Percentiles rank a stretch among this genome's conserved stretches.
phyloP scores from a whole-genome alignment of 352 stramenopile genomes.

The Phytophthora pisi region DNA sequence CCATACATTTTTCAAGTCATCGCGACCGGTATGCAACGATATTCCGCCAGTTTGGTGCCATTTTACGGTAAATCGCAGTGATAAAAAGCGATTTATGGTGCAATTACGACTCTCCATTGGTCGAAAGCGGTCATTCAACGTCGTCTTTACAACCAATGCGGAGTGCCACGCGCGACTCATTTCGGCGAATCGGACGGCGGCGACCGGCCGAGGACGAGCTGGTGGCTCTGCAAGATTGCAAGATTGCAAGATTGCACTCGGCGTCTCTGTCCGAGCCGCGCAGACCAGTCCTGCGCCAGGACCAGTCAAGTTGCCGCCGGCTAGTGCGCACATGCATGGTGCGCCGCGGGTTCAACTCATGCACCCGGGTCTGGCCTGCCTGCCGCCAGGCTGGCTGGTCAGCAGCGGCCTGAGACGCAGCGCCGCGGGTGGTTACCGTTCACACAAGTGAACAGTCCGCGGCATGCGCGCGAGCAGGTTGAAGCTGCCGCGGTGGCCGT shows the following conservation, averaged over 20 bases:
- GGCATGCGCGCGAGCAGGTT: constrained; percentile 11
- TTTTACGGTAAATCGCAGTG: neutral
- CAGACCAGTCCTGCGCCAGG: constrained; percentile 14
- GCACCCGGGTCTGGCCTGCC: neutral
- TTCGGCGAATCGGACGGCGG: constrained; percentile 23
- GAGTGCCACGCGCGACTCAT: neutral
- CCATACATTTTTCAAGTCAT: constrained; percentile 6
- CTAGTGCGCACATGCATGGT: neutral
- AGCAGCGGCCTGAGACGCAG: constrained; percentile 23
- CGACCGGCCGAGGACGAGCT: constrained; percentile 24
- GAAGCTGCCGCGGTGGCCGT: constrained; percentile 23
- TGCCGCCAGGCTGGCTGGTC: constrained; percentile 18
- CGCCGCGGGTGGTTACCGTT: constrained; percentile 9
- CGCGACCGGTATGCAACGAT: neutral
- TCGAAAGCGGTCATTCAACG: constrained; percentile 10
- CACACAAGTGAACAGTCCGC: constrained; percentile 15
- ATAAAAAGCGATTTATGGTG: neutral
- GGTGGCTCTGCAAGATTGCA: constrained; percentile 20
- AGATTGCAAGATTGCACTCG: constrained; percentile 11
- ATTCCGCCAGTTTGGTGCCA: constrained; percentile 1
- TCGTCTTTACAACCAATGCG: constrained; percentile 23
- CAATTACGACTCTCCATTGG: constrained; percentile 13
- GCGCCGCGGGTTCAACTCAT: neutral
- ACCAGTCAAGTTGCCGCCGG: constrained; percentile 20
- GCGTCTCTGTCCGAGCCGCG: constrained; percentile 14